Evolutionary conservation across 2,329 filamentous ascomycete genomes (phyloP), one percentile per base, ranked within the genome.

Genomic region (Grosmannia penicillata): DNA sequence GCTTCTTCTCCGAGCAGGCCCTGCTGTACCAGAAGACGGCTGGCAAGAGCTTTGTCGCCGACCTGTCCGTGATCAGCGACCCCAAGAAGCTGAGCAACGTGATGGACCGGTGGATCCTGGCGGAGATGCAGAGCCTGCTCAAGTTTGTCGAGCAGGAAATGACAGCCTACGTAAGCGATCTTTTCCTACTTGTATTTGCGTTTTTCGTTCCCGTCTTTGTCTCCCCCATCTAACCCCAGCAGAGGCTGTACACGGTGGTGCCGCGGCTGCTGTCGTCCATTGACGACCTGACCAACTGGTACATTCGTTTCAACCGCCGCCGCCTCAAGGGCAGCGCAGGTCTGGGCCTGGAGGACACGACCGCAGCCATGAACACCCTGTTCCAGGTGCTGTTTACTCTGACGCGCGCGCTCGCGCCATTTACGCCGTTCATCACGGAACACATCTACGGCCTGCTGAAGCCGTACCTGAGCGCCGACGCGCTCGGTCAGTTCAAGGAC

Each of bases 51-150:
- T 95, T 80, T 53, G 58, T 75, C 38, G 94, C 87, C 57, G 77
- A 93, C 51, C 80, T 83, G 4, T 68, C 72, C 44, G 74, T 45
- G 11, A 45, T 45, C 18, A 44, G 45, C 41, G 44, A 47, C 18
- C 23, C 33, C 26, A 36, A 36, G 37, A 34, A 36, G 11, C 42
- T 48, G 10, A 78, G 72, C 40, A 96, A 95, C 50, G 85, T 95
- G 42, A 93, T 96, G 81, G 89, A 96, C 56, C 75, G 79, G 44
- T 96, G 89, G 89, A 91, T 96, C 49, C 62, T 96, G 53, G 89
- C 89, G 43, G 85, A 81, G 49, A 93, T 83, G 51, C 89, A 96
- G 58, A 93, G 83, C 51, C 66, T 96, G 48, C 68, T 96, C 41
- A 78, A 86, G 51, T 95, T 91, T 54, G 84, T 95, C 38, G 89